Evolutionary conservation across 225 moss, liverwort and hornwort genomes (phyloP).

Genomic region (Ulota crispa): DNA sequence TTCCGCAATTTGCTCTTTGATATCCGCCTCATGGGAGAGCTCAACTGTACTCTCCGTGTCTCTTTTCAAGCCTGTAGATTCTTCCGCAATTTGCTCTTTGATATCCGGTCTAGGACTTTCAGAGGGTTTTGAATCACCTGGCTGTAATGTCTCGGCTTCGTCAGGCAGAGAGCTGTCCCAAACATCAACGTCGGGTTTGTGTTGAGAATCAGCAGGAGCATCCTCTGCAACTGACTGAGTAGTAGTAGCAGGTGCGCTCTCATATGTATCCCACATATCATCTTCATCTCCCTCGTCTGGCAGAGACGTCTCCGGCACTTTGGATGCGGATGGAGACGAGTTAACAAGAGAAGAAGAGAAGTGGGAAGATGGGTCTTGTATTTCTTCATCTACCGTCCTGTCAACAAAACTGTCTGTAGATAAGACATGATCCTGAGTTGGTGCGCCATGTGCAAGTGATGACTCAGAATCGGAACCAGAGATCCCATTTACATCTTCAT

Average conservation of each 20-base stretch:
- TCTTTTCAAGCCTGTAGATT: neutral
- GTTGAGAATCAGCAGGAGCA: constrained; percentile 19
- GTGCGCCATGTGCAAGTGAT: constrained; percentile 17
- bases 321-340: constrained; percentile 37
- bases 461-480: constrained; percentile 13
- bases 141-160: constrained; percentile 6
- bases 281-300: constrained; percentile 29
- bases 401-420: constrained; percentile 33
- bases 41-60: neutral
- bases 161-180: constrained; percentile 36
- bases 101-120: constrained; percentile 1
- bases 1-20: neutral
- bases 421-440: constrained; percentile 27
- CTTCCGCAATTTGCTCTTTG: neutral
- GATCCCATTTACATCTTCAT: constrained; percentile 32
- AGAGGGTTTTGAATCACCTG: constrained; percentile 15
- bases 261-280: constrained; percentile 58
- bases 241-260: constrained; percentile 43
- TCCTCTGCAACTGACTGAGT: constrained; percentile 11
- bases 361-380: no score
- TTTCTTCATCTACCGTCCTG: constrained; percentile 24
- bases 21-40: neutral
- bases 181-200: constrained; percentile 37
- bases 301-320: constrained; percentile 36
- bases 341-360: constrained; percentile 28